Evolutionary conservation across 176 grass and related monocot species (phyloP).

Genomic region (Triticum aestivum): IWGSC_CS_RefSeq_v2.1 NC_057796.1:417813329-417813828

Average conservation of each 20-base stretch:
- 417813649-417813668: conserved; percentile 71
- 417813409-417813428: not conserved
- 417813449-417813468: not conserved
- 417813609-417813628: conserved; percentile 88
- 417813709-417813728: conserved; percentile 47
- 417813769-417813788: conserved; percentile 27
- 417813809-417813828: conserved; percentile 34
- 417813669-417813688: conserved; percentile 78
- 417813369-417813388: not conserved
- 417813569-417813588: not conserved
- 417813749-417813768: conserved; percentile 38
- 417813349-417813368: not conserved
- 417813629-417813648: conserved; percentile 86
- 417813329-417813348: not conserved
- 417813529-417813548: not conserved
- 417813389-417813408: not conserved
- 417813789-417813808: conserved; percentile 28
- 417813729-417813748: conserved; percentile 72
- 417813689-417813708: conserved; percentile 48
- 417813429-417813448: not conserved
- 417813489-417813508: not conserved
- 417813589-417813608: conserved; percentile 72
- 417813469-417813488: conserved; percentile 1
- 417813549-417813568: not conserved
- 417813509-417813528: conserved; percentile 12